These are phyloP conservation scores for Podaxis pistillaris DNA, from an alignment of 768 basidiomycete species.

Conservation along the genomic window DNA sequence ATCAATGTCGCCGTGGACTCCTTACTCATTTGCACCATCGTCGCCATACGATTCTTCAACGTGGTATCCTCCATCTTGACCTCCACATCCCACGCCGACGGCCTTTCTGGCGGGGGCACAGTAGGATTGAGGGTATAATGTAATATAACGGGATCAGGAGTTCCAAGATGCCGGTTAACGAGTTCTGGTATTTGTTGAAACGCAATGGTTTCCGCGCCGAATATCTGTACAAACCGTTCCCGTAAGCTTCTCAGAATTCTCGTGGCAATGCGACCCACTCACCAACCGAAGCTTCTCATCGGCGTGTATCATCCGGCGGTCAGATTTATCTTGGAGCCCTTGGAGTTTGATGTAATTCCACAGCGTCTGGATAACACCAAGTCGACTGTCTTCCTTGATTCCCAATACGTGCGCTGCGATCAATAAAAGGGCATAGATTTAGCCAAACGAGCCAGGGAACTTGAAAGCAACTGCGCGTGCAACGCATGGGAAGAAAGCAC, in stretches of 20 bases:
- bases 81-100: conserved; percentile 84
- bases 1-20: conserved; percentile 66
- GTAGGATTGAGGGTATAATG: conserved; percentile 73
- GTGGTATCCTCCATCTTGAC: conserved; percentile 81
- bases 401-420: conserved; percentile 62
- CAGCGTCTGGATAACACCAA: conserved; percentile 76
- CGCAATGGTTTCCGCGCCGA: conserved; percentile 62
- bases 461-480: not conserved
- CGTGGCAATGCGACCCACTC: conserved; percentile 17
- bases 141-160: conserved; percentile 79
- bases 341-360: conserved; percentile 94
- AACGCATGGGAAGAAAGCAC: conserved; percentile 16
- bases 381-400: conserved; percentile 81
- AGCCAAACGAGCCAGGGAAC: not conserved
- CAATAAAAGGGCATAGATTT: not conserved
- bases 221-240: conserved; percentile 45
- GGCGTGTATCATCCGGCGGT: conserved; percentile 65
- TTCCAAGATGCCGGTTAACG: conserved; percentile 73
- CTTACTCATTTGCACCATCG: conserved; percentile 66
- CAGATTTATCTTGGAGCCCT: conserved; percentile 79
- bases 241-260: not conserved
- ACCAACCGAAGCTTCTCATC: conserved; percentile 71
- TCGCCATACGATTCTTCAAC: conserved; percentile 72
- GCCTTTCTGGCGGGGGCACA: conserved; percentile 61
- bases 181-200: conserved; percentile 86